Conservation (phyloP, 768 basidiomycete species). For the Suillus plorans region DNA sequence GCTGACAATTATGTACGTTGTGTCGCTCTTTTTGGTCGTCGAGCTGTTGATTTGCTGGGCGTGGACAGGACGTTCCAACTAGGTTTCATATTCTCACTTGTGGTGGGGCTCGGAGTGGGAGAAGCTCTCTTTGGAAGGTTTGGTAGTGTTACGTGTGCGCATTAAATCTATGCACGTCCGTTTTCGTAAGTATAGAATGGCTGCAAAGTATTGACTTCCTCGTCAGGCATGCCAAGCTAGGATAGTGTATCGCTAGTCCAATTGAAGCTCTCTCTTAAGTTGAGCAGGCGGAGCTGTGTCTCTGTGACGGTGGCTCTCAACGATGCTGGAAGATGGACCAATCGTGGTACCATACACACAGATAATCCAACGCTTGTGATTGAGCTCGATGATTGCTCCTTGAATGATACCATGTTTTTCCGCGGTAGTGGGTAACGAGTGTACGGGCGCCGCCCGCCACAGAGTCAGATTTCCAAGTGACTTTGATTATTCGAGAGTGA, state of each 20-base stretch:
- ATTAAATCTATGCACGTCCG: not conserved
- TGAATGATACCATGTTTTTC: too few species aligned
- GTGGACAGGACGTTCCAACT: conserved; percentile 62
- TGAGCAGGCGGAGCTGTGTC: too few species aligned
- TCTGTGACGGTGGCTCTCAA: too few species aligned
- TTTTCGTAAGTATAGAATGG: not conserved
- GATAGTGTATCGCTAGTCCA: not conserved
- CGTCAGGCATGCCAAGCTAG: not conserved
- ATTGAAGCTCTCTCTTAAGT: too few species aligned
- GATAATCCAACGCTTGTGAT: too few species aligned
- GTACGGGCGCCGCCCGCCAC: too few species aligned
- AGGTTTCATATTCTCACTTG: conserved; percentile 55
- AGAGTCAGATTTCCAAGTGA: too few species aligned
- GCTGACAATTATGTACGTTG: conserved; percentile 64
- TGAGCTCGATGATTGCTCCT: too few species aligned
- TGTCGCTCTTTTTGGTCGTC: conserved; percentile 3
- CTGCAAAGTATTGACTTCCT: not conserved
- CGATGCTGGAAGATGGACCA: too few species aligned
- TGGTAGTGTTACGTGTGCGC: conserved; percentile 16
- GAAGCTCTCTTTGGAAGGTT: conserved; percentile 63
- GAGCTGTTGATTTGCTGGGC: conserved; percentile 6
- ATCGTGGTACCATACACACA: too few species aligned
- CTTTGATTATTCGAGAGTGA: too few species aligned
- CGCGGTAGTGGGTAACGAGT: too few species aligned
- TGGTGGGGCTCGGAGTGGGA: conserved; percentile 62